A percentile compares a stretch with the other conserved stretches of the same genome.
Evolutionary conservation across 805 yeast species (phyloP).

Genomic region (Wickerhamomyces chaumierensis): DNA sequence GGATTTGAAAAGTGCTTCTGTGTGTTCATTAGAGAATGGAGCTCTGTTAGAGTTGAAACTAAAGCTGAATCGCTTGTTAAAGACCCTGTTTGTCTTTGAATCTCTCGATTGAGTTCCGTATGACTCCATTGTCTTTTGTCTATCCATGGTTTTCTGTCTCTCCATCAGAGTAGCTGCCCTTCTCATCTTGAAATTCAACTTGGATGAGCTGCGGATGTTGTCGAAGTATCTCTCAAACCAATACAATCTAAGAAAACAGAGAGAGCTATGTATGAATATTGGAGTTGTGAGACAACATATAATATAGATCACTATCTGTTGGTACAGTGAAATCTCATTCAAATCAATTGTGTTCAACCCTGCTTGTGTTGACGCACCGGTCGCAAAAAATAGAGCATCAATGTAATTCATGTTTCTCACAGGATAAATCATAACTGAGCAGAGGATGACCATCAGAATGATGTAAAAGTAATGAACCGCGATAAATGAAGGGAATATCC

Average conservation of each 20-base stretch:
- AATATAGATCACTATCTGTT: constrained; percentile 65
- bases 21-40: no score
- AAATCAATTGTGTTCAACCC: constrained; percentile 77
- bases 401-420: constrained; percentile 53
- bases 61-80: not conserved
- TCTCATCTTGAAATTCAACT: constrained; percentile 69
- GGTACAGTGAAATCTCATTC: constrained; percentile 57
- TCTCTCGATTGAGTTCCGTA: not conserved
- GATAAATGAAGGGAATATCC: constrained; percentile 30
- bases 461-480: constrained; percentile 72
- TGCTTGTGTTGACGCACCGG: constrained; percentile 81
- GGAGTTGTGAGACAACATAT: constrained; percentile 68
- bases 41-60: no score
- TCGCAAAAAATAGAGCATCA: constrained; percentile 67
- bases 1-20: not conserved
- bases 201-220: constrained; percentile 69
- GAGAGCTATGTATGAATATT: constrained; percentile 70
- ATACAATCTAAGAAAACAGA: constrained; percentile 69
- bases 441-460: constrained; percentile 41
- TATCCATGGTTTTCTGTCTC: constrained; percentile 8
- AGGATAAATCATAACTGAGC: constrained; percentile 73
- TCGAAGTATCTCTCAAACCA: constrained; percentile 87
- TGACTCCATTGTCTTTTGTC: constrained; percentile 2
- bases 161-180: constrained; percentile 53
- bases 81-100: not conserved